Conservation (phyloP, 768 basidiomycete species). For the Pleurotus platypus region DNA sequence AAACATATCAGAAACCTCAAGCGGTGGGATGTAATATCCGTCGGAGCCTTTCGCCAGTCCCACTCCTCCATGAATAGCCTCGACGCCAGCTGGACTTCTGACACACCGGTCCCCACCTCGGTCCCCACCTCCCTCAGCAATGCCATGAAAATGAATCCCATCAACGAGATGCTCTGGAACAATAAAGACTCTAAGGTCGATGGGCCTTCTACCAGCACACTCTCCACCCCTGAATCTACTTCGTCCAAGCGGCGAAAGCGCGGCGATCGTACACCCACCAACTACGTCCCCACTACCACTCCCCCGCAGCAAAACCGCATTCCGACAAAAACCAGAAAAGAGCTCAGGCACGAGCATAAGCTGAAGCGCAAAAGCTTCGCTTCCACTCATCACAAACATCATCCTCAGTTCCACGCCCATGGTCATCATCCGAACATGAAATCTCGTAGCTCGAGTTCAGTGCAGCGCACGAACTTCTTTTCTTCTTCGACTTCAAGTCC, state of each 20-base stretch:
- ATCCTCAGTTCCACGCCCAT: constrained; percentile 50
- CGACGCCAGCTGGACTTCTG: constrained; percentile 31
- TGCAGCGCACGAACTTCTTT: constrained; percentile 43
- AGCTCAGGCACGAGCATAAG: constrained; percentile 65
- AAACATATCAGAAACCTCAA: constrained; percentile 38
- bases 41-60: constrained; percentile 69
- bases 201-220: constrained; percentile 26
- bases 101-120: constrained; percentile 30
- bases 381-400: constrained; percentile 37
- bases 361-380: constrained; percentile 57
- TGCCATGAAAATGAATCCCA: constrained; percentile 52
- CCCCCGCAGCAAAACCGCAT: constrained; percentile 28
- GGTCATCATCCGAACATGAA: constrained; percentile 67
- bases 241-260: constrained; percentile 25
- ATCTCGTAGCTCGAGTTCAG: constrained; percentile 48
- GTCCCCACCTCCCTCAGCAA: background rate
- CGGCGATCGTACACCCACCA: constrained; percentile 55
- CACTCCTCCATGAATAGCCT: constrained; percentile 28
- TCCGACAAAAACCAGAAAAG: constrained; percentile 54
- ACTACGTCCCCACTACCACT: constrained; percentile 9
- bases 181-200: constrained; percentile 20
- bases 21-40: constrained; percentile 74
- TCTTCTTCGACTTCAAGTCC: constrained; percentile 19
- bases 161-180: constrained; percentile 56
- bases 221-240: constrained; percentile 53